phyloP scores from a whole-genome alignment of 129 eudicot species.

The Centrapalus pauciflorus region DNA sequence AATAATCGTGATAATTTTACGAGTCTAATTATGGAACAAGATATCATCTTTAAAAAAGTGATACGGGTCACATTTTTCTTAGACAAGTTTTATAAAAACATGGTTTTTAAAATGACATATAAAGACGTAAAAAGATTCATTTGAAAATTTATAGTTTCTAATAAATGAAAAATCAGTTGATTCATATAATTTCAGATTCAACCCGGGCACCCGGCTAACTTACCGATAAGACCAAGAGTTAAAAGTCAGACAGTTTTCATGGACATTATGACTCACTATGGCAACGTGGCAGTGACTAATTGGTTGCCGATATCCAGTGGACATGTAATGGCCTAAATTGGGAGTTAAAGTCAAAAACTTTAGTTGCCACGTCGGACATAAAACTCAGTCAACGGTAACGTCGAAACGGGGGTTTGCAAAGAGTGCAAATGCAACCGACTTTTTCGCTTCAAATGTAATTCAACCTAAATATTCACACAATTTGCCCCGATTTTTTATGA shows the following conservation, averaged over 20 bases:
- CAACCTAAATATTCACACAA: not conserved
- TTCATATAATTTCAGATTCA: no score
- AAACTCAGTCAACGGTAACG: not conserved
- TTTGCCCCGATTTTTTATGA: not conserved
- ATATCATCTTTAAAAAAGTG: no score
- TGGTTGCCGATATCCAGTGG: not conserved
- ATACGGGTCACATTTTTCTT: no score
- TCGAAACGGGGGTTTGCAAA: conserved; percentile 3
- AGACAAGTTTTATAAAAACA: no score
- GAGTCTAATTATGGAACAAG: no score
- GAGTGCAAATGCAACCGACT: conserved; percentile 24
- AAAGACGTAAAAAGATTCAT: no score
- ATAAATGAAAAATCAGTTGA: no score
- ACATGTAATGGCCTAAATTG: not conserved
- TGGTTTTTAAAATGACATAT: no score
- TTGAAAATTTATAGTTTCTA: no score
- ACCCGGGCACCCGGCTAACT: conserved; percentile 13
- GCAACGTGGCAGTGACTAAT: conserved; percentile 9
- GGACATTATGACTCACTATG: conserved; percentile 1
- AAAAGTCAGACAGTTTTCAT: conserved; percentile 7
- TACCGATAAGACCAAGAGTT: conserved; percentile 10
- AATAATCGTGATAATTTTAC: no score
- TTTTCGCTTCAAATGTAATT: not conserved
- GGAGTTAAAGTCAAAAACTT: not conserved
- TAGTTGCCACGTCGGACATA: conserved; percentile 17